phyloP scores from a whole-genome alignment of 2,329 filamentous ascomycete genomes.

The Lasiodiplodia theobromae region DNA sequence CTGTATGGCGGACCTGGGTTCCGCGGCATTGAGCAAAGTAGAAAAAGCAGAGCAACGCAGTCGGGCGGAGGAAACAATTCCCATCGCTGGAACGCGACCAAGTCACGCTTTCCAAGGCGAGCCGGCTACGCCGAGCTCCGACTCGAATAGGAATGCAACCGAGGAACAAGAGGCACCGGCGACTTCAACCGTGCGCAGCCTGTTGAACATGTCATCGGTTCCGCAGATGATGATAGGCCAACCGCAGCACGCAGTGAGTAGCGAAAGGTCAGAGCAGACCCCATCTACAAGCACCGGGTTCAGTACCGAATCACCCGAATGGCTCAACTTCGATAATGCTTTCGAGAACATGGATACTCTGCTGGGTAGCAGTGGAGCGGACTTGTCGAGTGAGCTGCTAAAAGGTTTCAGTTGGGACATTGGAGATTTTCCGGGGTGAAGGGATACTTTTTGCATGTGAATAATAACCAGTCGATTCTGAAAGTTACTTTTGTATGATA shows the following conservation, averaged over 20 bases:
- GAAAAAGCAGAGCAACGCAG: constrained; percentile 33
- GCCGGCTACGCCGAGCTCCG: neutral
- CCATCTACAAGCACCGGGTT: constrained; percentile 31
- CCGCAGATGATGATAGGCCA: constrained; percentile 17
- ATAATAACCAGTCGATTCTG: no score
- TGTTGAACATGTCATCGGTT: constrained; percentile 19
- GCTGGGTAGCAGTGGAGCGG: constrained; percentile 42
- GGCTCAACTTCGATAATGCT: constrained; percentile 49
- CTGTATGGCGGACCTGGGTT: constrained; percentile 53
- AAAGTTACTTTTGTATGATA: no score
- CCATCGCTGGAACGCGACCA: constrained; percentile 13
- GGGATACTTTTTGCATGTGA: neutral
- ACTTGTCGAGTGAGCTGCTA: constrained; percentile 46
- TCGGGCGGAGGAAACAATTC: constrained; percentile 25
- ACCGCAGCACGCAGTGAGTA: constrained; percentile 46
- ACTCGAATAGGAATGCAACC: neutral
- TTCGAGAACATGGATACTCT: constrained; percentile 51
- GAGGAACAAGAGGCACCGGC: neutral
- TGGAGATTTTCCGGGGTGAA: constrained; percentile 8
- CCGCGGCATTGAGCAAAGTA: constrained; percentile 49
- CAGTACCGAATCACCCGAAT: constrained; percentile 46
- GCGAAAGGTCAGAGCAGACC: constrained; percentile 41
- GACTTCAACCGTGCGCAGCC: constrained; percentile 4
- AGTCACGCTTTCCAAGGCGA: constrained; percentile 1
- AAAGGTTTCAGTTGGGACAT: constrained; percentile 45